Percentiles rank a stretch among this genome's conserved stretches.
phyloP scores from a whole-genome alignment of 2,329 filamentous ascomycete species.

The Hansfordia pulvinata region DNA sequence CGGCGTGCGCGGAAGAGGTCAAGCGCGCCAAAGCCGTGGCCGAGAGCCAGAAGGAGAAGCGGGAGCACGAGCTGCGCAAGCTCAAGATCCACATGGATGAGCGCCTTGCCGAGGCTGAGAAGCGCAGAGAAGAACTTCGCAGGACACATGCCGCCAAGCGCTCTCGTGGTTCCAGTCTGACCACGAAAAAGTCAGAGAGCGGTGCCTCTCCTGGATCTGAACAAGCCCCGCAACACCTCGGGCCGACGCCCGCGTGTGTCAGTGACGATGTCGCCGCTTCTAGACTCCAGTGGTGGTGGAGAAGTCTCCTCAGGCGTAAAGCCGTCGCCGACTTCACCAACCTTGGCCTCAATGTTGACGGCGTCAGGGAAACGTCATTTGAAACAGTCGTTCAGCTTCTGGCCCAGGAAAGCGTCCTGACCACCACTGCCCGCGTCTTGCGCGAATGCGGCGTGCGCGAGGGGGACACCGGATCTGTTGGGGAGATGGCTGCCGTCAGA shows the following conservation, averaged over 20 bases:
- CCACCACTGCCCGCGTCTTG: conserved; percentile 52
- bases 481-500: conserved; percentile 56
- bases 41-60: conserved; percentile 67
- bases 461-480: conserved; percentile 45
- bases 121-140: conserved; percentile 51
- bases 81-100: conserved; percentile 67
- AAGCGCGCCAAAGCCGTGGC: conserved; percentile 72
- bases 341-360: conserved; percentile 56
- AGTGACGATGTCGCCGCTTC: conserved; percentile 47
- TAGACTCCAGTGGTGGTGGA: conserved; percentile 60
- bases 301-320: conserved; percentile 39
- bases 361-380: conserved; percentile 56
- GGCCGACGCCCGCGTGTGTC: conserved; percentile 26
- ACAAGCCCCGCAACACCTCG: no score
- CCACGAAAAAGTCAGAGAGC: conserved; percentile 18
- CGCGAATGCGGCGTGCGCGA: conserved; percentile 58
- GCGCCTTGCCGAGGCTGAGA: conserved; percentile 64
- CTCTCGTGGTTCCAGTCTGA: conserved; percentile 37
- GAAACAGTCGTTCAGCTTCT: conserved; percentile 60
- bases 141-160: conserved; percentile 38
- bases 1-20: conserved; percentile 71
- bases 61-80: conserved; percentile 58
- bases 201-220: conserved; percentile 34
- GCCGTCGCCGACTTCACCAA: conserved; percentile 52
- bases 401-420: conserved; percentile 50